Base-by-base conservation (phyloP, 2,329 filamentous ascomycete species). In the Juglanconis sp. region DNA sequence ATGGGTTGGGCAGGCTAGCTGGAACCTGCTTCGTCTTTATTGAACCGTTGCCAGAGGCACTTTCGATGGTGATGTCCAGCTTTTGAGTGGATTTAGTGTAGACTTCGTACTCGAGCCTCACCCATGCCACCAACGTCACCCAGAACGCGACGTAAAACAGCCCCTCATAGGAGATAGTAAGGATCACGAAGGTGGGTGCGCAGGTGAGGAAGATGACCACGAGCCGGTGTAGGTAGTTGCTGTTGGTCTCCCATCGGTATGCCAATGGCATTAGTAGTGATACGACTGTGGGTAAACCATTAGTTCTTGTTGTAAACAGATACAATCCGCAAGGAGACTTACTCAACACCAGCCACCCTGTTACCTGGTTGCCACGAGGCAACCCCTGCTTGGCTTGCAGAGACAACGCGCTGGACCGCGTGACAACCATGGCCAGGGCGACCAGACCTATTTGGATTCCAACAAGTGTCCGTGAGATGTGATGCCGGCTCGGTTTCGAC, bases 81-180 rank as follows among this genome's bases (percentile, higher is more conserved):
- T 67, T 68, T 57, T 53, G 59, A 48, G 67, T 68, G 34, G 71
- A 75, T 68, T 73, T 80, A 17, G 74, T 71, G 69, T 89, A 87
- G 53, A 94, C 84, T 58, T 85, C 86, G 71, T 96, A 90, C 73
- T 99, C 95, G 1, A 99, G 81, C n/a, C 88, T 87, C 38, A 97
- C 91, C 95, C 95, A 99, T 58, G 88, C 87, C 55, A 96, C 81
- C 5, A 99, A 78, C 30, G 88, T 90, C 57, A 89, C 79, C 69
- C 88, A 92, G 74, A 97, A 99, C 10, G 89, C 87, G 62, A 97
- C 86, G 74, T 98, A 99, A 74, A 99, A 99, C 2, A 99, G 81
- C 0, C 94, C 94, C 74, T 99, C 95, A 76, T 96, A 99, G 0
- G 94, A 97, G 67, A 98, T 97, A 7, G 93, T 96, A 54, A 99